Evolutionary conservation across 345 rosid species (phyloP).

Genomic region (Tarenaya hassleriana): DNA sequence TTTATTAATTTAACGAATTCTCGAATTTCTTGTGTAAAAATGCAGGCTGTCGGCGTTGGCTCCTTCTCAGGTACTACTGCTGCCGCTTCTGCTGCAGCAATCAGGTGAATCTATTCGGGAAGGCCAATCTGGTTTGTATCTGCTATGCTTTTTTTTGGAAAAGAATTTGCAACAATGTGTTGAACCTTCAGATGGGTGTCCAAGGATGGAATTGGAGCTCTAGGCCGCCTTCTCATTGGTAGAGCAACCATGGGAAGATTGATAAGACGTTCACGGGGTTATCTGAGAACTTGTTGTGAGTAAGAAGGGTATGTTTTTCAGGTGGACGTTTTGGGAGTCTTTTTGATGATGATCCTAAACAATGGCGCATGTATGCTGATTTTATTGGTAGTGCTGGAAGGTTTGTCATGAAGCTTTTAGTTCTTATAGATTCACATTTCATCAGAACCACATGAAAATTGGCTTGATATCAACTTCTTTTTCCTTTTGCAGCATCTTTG

Average conservation of each 20-base stretch:
- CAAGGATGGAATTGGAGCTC: conserved; percentile 95
- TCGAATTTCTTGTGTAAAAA: conserved; percentile 13
- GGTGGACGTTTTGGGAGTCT: conserved; percentile 92
- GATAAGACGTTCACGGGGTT: conserved; percentile 11
- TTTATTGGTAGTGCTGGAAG: conserved; percentile 98
- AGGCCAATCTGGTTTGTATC: conserved; percentile 4
- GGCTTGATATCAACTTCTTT: conserved; percentile 10
- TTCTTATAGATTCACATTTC: conserved; percentile 9
- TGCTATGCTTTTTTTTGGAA: background rate
- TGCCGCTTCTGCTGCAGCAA: conserved; percentile 62
- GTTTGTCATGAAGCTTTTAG: conserved; percentile 29
- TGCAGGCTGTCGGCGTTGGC: conserved; percentile 92
- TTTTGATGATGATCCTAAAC: conserved; percentile 96
- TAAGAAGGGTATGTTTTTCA: conserved; percentile 30
- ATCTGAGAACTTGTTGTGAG: conserved; percentile 18
- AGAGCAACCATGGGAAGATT: conserved; percentile 28
- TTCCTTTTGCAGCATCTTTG: conserved; percentile 67
- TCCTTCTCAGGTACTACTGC: conserved; percentile 90
- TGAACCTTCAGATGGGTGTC: conserved; percentile 83
- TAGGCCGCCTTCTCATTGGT: conserved; percentile 94
- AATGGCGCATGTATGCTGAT: conserved; percentile 99
- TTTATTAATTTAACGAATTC: background rate
- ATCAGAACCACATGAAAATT: conserved; percentile 7
- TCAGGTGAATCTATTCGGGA: conserved; percentile 40
- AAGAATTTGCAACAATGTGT: background rate